A percentile compares a stretch with the other conserved stretches of the same genome.
Evolutionary conservation across 225 moss, liverwort and hornwort species (phyloP).

Genomic region (Marchantia paleacea): DNA sequence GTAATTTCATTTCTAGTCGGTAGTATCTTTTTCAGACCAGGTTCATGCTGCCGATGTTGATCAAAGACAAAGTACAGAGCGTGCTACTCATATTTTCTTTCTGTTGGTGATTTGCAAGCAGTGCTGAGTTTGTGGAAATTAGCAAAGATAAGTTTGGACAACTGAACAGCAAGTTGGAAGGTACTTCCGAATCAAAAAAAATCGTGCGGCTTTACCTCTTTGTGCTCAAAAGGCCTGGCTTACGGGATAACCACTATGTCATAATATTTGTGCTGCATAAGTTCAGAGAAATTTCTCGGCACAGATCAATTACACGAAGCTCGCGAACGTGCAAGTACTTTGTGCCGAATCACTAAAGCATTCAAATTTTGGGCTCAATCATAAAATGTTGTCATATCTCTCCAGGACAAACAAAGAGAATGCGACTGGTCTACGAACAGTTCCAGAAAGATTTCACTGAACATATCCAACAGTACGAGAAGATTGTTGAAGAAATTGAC

Average conservation of each 20-base stretch:
- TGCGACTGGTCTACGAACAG: constrained; percentile 28
- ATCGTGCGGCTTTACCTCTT: no score
- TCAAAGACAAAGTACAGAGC: neutral
- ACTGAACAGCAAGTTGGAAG: constrained; percentile 30
- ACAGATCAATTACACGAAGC: no score
- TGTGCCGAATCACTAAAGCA: no score
- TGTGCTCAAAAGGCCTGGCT: no score
- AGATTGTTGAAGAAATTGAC: constrained; percentile 24
- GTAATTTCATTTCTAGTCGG: neutral
- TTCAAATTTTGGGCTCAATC: no score
- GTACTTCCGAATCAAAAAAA: constrained; percentile 4
- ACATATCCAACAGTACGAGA: constrained; percentile 30
- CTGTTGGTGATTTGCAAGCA: constrained; percentile 3
- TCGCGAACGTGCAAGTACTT: no score
- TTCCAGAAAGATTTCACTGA: constrained; percentile 29
- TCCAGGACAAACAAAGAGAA: constrained; percentile 33
- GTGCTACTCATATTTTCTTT: neutral
- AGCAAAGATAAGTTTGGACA: constrained; percentile 37
- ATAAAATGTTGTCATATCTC: neutral
- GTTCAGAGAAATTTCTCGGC: no score
- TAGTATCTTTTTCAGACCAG: neutral
- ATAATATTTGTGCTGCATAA: no score
- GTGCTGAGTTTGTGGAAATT: constrained; percentile 25
- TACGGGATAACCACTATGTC: no score
- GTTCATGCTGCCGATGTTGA: neutral